These are phyloP conservation scores for Tuber brumale DNA, from an alignment of 495 filamentous ascomycete species.

Conservation along the genomic window DNA sequence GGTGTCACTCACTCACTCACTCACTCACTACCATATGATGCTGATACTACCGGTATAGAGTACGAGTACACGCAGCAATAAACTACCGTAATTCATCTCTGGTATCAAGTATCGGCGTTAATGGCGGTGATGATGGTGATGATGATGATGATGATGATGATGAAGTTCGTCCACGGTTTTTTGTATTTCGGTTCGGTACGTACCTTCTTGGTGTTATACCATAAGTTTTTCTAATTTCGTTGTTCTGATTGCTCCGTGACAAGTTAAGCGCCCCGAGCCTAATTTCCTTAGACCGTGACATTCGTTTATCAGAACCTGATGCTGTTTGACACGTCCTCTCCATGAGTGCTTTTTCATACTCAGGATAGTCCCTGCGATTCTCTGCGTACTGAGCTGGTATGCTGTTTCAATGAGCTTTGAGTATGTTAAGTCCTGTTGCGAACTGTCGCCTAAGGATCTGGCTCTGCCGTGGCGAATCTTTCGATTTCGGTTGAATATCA, in stretches of 20 bases:
- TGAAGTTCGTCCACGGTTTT: background rate
- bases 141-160: background rate
- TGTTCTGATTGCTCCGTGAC: background rate
- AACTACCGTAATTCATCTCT: background rate
- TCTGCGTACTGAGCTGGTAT: background rate
- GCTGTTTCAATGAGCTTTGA: background rate
- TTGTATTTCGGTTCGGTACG: background rate
- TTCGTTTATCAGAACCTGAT: slow-evolving; percentile 1
- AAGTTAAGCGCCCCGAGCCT: background rate
- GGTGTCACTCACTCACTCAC: background rate
- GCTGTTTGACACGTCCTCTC: background rate
- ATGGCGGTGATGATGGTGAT: background rate
- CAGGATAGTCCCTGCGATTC: background rate
- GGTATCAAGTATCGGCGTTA: background rate
- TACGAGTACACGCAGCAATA: background rate
- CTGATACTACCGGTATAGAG: background rate
- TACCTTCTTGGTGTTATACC: background rate
- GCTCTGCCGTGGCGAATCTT: background rate
- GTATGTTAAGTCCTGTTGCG: background rate
- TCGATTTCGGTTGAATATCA: slow-evolving; percentile 1
- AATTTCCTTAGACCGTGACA: background rate
- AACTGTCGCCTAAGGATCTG: background rate
- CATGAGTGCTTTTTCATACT: background rate
- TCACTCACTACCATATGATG: background rate
- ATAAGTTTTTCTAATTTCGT: too few species aligned